Evolutionary conservation across 768 basidiomycete species (phyloP), one percentile per base, ranked within the genome.

Genomic region (Amanita polypyramis): DNA sequence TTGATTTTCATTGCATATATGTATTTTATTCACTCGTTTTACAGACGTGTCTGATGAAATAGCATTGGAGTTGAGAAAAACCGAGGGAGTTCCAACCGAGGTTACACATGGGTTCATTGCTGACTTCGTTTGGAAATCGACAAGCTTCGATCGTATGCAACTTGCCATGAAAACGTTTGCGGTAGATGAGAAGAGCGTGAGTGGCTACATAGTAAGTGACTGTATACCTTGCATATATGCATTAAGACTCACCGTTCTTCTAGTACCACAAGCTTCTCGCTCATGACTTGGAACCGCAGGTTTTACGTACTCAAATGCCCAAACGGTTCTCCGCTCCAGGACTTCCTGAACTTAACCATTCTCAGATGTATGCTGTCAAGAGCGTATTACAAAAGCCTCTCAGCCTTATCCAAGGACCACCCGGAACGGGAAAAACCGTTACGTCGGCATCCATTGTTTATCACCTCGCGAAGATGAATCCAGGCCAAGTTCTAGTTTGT

Each of bases 91-190:
- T 5, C 96, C 96, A 4, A 80, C 84, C 14, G 95, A 98, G 27
- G 80, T 91, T 65, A 92, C 91, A 0, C 91, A 94, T 60, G 89
- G 90, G 56, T 98, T 96, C 58, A 83, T 89, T 0, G 96, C 85
- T n/a, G 96, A 99, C 63, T 99, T 98, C 59, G 95, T 99, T 4
- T 99, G 96, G 96, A 99, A 99, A 66, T 94, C 93, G 4, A 99
- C 96, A 1, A 98, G 95, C 64, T 99, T 99, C 58, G 96, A 99
- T 63, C 77, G 96, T 42, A 99, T 99, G 96, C 96, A 99, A 62
- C 75, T 92, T 29, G 95, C 96, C 0, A 98, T 99, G 95, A 98
- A 97, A 76, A 98, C 94, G 1, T 99, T 99, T 61, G 96, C 96
- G 6, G 87, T 99, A 14, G 96, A 99, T 56, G 96, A 99, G 66